Base-by-base conservation (phyloP, 768 basidiomycete genomes). In the Lepiota subincarnata region DNA sequence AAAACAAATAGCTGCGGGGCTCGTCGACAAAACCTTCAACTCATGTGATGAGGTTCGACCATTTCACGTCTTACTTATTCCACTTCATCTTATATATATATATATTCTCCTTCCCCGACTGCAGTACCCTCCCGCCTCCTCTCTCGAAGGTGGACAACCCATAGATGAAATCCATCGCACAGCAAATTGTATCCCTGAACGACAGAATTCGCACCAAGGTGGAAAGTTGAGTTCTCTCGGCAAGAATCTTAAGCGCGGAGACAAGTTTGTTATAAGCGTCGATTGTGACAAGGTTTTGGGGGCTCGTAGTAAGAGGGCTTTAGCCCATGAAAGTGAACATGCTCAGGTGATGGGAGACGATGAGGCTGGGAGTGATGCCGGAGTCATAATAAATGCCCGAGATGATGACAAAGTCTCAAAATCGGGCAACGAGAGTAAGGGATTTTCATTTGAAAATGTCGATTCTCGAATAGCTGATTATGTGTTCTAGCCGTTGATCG, bases 1-100 rank as follows among this genome's bases (percentile, higher is more conserved):
- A 22, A 48, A 55, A 34, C 26, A 19, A 7, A 55, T 55, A 22
- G 36, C 48, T 31, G 46, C 36, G 16, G 55, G 55, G 24, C 48
- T 42, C 22, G 12, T 42, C 16, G 14, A 38, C 6, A 18, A 24
- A 7, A 36, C n/a, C 42, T 56, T 56, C 37, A 43, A 56, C 40
- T 56, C 55, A 11, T 56, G 55, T 37, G 48, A 56, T 36, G 55
- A 56, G 49, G 55, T 56, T 24, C 14, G 48, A 40, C 39, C 39
- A 40, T 40, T n/a, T 40, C 39, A 40, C 39, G n/a, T 37, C 35
- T 37, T n/a, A 37, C 39, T 40, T 6, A 19, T 50, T 13, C 31
- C 6, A 7, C 48, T 20, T 20, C 35, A 19, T 31, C 6, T 6
- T 16, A 4, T 8, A 16, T 12, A 28, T 26, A 49, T 48, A 48